Percentiles rank a stretch among this genome's conserved stretches.
These are phyloP conservation scores for Allantophomopsis cytisporea DNA, from an alignment of 2,329 filamentous ascomycete species.

Conservation along the genomic window DNA sequence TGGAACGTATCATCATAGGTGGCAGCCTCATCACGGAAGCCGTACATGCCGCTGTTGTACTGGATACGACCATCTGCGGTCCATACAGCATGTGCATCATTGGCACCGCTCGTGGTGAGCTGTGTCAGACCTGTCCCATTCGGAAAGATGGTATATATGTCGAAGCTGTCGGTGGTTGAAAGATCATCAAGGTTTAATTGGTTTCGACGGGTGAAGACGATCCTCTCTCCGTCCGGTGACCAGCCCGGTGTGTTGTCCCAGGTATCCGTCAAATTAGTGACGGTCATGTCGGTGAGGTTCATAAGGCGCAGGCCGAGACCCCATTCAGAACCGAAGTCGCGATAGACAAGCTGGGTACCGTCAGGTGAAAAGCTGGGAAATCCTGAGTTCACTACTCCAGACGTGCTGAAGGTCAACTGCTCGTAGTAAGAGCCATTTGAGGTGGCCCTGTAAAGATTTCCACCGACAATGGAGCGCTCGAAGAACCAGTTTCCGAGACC, in stretches of 20 bases:
- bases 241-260: slow-evolving; percentile 25
- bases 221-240: slow-evolving; percentile 23
- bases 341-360: slow-evolving; percentile 21
- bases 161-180: slow-evolving; percentile 16
- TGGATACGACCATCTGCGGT: slow-evolving; percentile 25
- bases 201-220: slow-evolving; percentile 23
- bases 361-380: slow-evolving; percentile 25
- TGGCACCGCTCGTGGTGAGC: slow-evolving; percentile 21
- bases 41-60: slow-evolving; percentile 26
- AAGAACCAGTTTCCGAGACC: slow-evolving; percentile 26
- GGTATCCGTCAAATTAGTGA: slow-evolving; percentile 19
- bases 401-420: slow-evolving; percentile 19
- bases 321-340: slow-evolving; percentile 15
- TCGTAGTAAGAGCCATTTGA: slow-evolving; percentile 11
- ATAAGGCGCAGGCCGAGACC: slow-evolving; percentile 20
- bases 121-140: slow-evolving; percentile 22
- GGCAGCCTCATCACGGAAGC: slow-evolving; percentile 26
- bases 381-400: slow-evolving; percentile 19
- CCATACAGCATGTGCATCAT: slow-evolving; percentile 31
- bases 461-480: slow-evolving; percentile 12
- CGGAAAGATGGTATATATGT: slow-evolving; percentile 25
- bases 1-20: slow-evolving; percentile 29
- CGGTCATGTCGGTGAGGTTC: slow-evolving; percentile 12
- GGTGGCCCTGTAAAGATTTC: slow-evolving; percentile 7
- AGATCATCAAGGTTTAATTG: slow-evolving; percentile 8